phyloP scores from a whole-genome alignment of 1,284 basidiomycete genomes.

The Cryptococcus depauperatus region DNA sequence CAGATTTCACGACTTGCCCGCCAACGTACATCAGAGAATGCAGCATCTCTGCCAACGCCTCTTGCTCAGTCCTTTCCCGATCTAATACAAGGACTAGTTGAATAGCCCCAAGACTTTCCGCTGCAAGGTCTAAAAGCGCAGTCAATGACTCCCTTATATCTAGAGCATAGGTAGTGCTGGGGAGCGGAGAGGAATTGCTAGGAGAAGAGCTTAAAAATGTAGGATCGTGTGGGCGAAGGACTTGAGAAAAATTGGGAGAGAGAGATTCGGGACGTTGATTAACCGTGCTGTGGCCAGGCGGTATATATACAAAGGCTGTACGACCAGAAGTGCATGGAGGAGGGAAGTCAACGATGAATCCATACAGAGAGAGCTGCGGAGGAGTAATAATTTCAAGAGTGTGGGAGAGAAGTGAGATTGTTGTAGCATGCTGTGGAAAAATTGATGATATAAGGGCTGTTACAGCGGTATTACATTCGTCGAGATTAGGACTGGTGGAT shows the following conservation, averaged over 20 bases:
- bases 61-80: constrained; percentile 33
- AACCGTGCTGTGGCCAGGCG: constrained; percentile 16
- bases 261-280: constrained; percentile 24
- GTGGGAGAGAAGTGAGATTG: constrained; percentile 23
- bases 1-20: constrained; percentile 34
- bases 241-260: constrained; percentile 37
- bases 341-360: constrained; percentile 34
- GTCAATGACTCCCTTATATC: constrained; percentile 43
- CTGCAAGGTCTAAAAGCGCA: constrained; percentile 41
- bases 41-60: constrained; percentile 35
- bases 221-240: constrained; percentile 38
- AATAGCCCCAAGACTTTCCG: constrained; percentile 35
- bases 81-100: constrained; percentile 39
- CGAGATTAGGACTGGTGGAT: background rate
- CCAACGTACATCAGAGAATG: constrained; percentile 45
- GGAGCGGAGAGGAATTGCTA: background rate
- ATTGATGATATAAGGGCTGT: constrained; percentile 34
- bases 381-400: constrained; percentile 42
- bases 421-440: constrained; percentile 35
- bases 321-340: constrained; percentile 17
- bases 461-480: constrained; percentile 12
- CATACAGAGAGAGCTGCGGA: constrained; percentile 30
- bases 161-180: constrained; percentile 14
- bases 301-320: constrained; percentile 38
- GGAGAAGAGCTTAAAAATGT: constrained; percentile 8